A percentile compares a stretch with the other conserved stretches of the same genome.
These are phyloP conservation scores for Pterulicium gracile DNA, from an alignment of 1,284 basidiomycete genomes.

Conservation along the genomic window DNA sequence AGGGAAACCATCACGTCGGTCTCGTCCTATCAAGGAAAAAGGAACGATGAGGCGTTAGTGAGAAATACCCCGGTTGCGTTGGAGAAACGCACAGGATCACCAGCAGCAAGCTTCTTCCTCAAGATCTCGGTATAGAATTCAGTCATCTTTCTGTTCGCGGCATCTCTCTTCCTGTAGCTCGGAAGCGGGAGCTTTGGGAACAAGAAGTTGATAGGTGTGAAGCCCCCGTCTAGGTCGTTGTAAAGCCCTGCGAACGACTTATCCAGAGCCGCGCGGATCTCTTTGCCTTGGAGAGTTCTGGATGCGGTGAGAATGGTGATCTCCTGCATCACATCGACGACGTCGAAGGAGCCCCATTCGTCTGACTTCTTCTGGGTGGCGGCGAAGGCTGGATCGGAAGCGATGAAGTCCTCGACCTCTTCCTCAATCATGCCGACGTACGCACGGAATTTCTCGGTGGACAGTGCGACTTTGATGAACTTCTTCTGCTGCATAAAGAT, in stretches of 20 bases:
- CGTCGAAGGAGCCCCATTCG: conserved; percentile 70
- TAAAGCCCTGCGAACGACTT: conserved; percentile 83
- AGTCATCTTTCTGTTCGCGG: conserved; percentile 89
- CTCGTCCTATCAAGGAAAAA: conserved; percentile 45
- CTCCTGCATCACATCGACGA: conserved; percentile 72
- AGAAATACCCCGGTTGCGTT: no score
- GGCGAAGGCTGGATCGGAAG: conserved; percentile 49
- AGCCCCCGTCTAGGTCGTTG: conserved; percentile 87
- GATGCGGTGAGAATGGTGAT: conserved; percentile 94
- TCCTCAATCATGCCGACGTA: conserved; percentile 89
- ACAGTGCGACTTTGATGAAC: conserved; percentile 92
- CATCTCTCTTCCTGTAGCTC: conserved; percentile 81
- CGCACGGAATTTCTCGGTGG: conserved; percentile 82
- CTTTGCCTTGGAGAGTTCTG: conserved; percentile 86
- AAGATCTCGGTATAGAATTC: conserved; percentile 91
- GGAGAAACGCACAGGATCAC: conserved; percentile 26
- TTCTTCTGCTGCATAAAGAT: conserved; percentile 99
- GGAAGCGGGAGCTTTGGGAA: conserved; percentile 91
- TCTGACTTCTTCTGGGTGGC: conserved; percentile 49
- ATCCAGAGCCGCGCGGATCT: conserved; percentile 75
- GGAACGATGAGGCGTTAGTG: no score
- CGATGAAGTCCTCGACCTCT: conserved; percentile 70
- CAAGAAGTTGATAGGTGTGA: conserved; percentile 89
- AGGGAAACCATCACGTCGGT: conserved; percentile 93
- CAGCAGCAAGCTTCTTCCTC: conserved; percentile 54